phyloP scores from a whole-genome alignment of 805 yeast genomes.

The Naumovozyma baii region DNA sequence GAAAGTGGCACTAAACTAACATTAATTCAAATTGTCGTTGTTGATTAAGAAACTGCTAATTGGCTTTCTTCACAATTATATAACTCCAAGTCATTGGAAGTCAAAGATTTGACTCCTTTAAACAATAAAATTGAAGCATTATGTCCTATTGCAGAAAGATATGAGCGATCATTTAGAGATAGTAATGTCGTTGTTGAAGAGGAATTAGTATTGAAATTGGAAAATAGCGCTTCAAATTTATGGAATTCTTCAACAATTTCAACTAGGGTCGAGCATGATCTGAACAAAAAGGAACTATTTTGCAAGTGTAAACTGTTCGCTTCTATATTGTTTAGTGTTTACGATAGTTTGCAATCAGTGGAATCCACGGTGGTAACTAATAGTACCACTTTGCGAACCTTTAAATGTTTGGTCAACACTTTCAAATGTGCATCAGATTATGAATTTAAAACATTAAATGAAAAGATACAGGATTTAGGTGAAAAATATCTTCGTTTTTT shows the following conservation, averaged over 20 bases:
- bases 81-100: conserved; percentile 1
- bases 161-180: conserved; percentile 23
- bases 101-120: not conserved
- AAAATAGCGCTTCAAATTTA: conserved; percentile 26
- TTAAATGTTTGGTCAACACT: conserved; percentile 26
- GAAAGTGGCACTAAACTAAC: too few relatives aligned
- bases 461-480: conserved; percentile 24
- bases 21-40: conserved; percentile 1
- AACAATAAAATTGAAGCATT: conserved; percentile 16
- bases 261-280: conserved; percentile 15
- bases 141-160: conserved; percentile 28
- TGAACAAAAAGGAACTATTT: conserved; percentile 4
- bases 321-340: conserved; percentile 26
- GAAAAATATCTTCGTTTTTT: conserved; percentile 20
- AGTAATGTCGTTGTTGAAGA: conserved; percentile 13
- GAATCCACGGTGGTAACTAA: conserved; percentile 3
- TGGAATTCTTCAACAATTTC: conserved; percentile 33
- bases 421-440: conserved; percentile 27
- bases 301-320: conserved; percentile 25
- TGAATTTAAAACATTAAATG: conserved; percentile 9
- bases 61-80: conserved; percentile 15
- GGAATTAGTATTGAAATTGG: conserved; percentile 17
- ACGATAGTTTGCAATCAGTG: conserved; percentile 19
- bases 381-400: conserved; percentile 22
- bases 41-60: conserved; percentile 11